phyloP scores from a whole-genome alignment of 2,329 filamentous ascomycete genomes.

The Penicillium griseofulvum region DNA sequence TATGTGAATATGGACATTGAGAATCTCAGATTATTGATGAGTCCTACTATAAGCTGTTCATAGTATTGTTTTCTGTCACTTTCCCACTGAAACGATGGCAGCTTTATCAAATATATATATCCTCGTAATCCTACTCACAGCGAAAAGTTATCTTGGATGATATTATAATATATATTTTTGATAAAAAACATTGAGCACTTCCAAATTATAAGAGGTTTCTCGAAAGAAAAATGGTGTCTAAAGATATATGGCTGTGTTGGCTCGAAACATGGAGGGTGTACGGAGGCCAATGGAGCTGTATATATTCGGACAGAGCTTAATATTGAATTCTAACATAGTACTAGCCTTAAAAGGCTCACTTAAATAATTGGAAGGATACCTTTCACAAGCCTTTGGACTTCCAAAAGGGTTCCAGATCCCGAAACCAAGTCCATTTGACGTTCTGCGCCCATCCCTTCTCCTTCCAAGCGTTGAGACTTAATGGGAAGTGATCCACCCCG shows the following conservation, averaged over 20 bases:
- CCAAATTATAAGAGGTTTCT: background rate
- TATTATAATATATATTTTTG: background rate
- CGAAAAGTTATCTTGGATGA: no score
- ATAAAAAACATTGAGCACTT: no score
- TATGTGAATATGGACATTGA: background rate
- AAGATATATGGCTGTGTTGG: background rate
- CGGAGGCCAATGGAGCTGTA: background rate
- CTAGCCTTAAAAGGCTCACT: background rate
- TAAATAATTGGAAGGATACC: background rate
- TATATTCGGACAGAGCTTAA: background rate
- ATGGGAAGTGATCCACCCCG: background rate
- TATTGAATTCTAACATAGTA: background rate
- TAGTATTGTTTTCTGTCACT: background rate
- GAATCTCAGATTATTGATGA: background rate
- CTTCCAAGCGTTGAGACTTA: background rate
- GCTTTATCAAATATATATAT: no score
- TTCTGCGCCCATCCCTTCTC: background rate
- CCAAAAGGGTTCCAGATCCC: background rate
- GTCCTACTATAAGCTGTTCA: background rate
- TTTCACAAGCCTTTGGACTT: background rate
- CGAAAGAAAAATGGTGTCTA: background rate
- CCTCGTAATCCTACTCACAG: no score
- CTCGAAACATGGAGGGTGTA: no score
- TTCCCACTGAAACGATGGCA: background rate
- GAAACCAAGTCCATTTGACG: background rate